A percentile compares a stretch with the other conserved stretches of the same genome.
Conservation (phyloP, 345 rosid genomes). For the Cardamine occulta region DNA sequence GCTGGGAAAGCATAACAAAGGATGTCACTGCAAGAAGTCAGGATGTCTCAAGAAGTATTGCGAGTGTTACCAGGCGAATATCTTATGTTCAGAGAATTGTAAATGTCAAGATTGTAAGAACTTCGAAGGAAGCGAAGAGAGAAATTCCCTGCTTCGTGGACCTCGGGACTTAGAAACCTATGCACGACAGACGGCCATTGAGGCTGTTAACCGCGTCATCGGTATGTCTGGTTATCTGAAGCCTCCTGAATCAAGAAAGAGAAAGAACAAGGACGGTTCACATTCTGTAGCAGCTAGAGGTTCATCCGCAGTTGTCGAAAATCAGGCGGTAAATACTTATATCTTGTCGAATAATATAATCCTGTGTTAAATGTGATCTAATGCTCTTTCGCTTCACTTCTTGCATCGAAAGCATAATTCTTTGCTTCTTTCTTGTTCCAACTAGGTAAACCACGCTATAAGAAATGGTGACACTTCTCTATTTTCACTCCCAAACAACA, state of each 20-base stretch:
- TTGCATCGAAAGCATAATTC: constrained; percentile 1
- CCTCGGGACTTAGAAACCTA: constrained; percentile 50
- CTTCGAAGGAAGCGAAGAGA: constrained; percentile 74
- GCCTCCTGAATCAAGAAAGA: constrained; percentile 54
- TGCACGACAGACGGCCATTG: constrained; percentile 72
- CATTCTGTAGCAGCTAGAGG: constrained; percentile 41
- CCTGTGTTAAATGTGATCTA: neutral
- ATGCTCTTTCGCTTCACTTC: constrained; percentile 6
- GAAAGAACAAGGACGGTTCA: constrained; percentile 53
- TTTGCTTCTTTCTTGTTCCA: constrained; percentile 16
- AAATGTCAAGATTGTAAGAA: constrained; percentile 85
- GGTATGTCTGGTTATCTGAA: constrained; percentile 65
- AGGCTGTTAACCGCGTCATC: constrained; percentile 63
- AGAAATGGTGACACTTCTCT: constrained; percentile 45
- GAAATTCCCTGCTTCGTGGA: constrained; percentile 55
- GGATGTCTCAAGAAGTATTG: constrained; percentile 94
- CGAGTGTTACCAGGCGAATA: constrained; percentile 84
- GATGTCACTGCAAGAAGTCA: constrained; percentile 88
- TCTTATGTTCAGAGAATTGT: constrained; percentile 87
- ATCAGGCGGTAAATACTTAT: constrained; percentile 48
- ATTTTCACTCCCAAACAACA: constrained; percentile 47
- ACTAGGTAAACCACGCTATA: constrained; percentile 43
- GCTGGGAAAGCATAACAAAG: constrained; percentile 81
- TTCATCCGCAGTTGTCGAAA: constrained; percentile 40
- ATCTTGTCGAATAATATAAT: neutral